A percentile compares a stretch with the other conserved stretches of the same genome.
phyloP scores from a whole-genome alignment of 495 filamentous ascomycete genomes.

The Tuber indicum region DNA sequence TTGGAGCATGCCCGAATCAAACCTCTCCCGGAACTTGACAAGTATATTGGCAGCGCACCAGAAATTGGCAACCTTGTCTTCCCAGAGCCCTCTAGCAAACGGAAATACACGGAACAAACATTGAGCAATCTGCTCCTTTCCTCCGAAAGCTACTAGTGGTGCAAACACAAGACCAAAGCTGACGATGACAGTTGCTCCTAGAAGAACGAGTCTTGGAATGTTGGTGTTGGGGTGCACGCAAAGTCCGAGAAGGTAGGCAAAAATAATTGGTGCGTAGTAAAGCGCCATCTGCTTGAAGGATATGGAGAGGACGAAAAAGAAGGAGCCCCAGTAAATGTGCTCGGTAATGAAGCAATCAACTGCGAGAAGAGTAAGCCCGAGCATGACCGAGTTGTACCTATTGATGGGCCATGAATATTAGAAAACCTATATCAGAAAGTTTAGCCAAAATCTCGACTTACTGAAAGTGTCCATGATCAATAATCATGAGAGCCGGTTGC shows the following conservation, averaged over 20 bases:
- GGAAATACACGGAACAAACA: constrained; percentile 85
- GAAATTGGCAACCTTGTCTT: constrained; percentile 97
- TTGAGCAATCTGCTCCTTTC: constrained; percentile 71
- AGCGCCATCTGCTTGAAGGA: constrained; percentile 99
- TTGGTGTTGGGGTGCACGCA: constrained; percentile 71
- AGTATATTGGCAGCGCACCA: constrained; percentile 90
- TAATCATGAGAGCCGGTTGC: constrained; percentile 84
- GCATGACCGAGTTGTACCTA: constrained; percentile 90
- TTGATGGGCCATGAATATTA: neutral
- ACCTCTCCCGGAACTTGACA: constrained; percentile 69
- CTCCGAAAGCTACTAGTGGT: constrained; percentile 60
- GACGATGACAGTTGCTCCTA: constrained; percentile 62
- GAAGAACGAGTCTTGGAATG: constrained; percentile 61
- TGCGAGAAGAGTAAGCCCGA: constrained; percentile 69
- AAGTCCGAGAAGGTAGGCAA: constrained; percentile 80
- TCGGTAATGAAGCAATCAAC: constrained; percentile 81
- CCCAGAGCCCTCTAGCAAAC: constrained; percentile 87
- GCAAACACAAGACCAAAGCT: constrained; percentile 69
- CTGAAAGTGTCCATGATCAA: constrained; percentile 98
- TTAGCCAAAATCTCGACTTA: neutral
- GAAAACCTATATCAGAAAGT: neutral
- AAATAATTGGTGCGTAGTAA: constrained; percentile 89
- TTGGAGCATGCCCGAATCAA: constrained; percentile 62
- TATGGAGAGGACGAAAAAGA: constrained; percentile 89
- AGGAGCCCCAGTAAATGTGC: constrained; percentile 74